Conservation (phyloP, 164 flowering plant genomes). For the Chloranthus sessilifolius region DNA sequence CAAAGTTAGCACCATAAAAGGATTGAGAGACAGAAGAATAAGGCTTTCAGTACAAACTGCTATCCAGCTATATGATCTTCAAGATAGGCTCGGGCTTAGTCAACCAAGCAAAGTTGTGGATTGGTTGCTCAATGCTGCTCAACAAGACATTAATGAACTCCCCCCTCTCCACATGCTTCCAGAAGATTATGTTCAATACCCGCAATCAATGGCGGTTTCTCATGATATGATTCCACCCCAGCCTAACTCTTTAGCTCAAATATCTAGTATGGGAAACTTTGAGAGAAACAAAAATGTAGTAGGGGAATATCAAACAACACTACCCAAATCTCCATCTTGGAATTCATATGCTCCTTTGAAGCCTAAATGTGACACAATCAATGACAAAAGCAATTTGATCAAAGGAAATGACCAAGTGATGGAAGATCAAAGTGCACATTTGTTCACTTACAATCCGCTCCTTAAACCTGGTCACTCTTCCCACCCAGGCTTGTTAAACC, state of each 20-base stretch:
- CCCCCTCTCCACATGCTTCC: slow-evolving; percentile 67
- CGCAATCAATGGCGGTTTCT: slow-evolving; percentile 24
- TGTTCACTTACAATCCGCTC: not conserved
- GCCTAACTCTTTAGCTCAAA: slow-evolving; percentile 13
- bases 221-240: slow-evolving; percentile 20
- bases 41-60: slow-evolving; percentile 86
- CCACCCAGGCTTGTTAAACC: not conserved
- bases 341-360: slow-evolving; percentile 19
- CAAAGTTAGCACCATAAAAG: slow-evolving; percentile 76
- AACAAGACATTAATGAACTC: slow-evolving; percentile 62
- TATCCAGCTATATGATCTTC: slow-evolving; percentile 82
- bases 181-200: slow-evolving; percentile 26
- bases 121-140: slow-evolving; percentile 72
- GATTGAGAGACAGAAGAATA: slow-evolving; percentile 79
- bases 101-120: slow-evolving; percentile 90
- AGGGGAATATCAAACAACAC: slow-evolving; percentile 23
- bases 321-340: slow-evolving; percentile 22
- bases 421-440: slow-evolving; percentile 18
- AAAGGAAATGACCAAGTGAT: slow-evolving; percentile 25
- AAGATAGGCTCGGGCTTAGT: slow-evolving; percentile 72
- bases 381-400: slow-evolving; percentile 20
- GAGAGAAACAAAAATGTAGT: slow-evolving; percentile 14
- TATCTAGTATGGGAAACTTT: slow-evolving; percentile 13
- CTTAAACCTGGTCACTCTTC: not conserved
- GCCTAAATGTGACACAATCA: slow-evolving; percentile 18